Evolutionary conservation across 768 basidiomycete species (phyloP), one percentile per base, ranked within the genome.

Genomic region (Mycena polygramma): DNA sequence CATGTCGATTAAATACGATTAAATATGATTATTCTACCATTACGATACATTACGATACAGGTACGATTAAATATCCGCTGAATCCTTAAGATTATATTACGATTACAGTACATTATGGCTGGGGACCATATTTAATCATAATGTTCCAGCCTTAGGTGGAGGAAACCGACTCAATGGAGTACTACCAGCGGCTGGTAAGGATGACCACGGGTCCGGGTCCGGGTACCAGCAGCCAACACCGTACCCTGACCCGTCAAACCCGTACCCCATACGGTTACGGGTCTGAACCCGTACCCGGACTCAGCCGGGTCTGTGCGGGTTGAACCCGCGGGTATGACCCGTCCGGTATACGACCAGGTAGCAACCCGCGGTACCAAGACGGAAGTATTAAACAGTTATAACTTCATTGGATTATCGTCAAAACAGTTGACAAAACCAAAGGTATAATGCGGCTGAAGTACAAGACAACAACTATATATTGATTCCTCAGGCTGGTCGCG

Each of bases 261-360:
- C n/a, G 51, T 52, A 52, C 51, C 51, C 51, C 51, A 52, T 26
- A 10, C 51, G 51, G 24, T 22, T 26, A 9, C 24, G 51, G 51
- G 24, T 52, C 11, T 52, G 30, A 52, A 52, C 51, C 51, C 51
- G 24, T 52, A 52, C 24, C 51, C 14, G 51, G 4, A 52, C 24
- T 52, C 24, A 52, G 51, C 51, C 51, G 51, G 51, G 51, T 52
- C 51, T 52, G 22, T 52, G 51, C 51, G 51, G 51, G 51, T 52
- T 26, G 51, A 26, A 52, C 51, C 51, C 51, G 51, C 51, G 13
- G 51, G 51, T 52, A 52, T 52, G 30, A 52, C 22, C 51, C 51
- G 51, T 26, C 11, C 24, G 24, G 51, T 52, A 52, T 52, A 24
- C 24, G 51, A 52, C 51, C 51, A n/a, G 51, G 51, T 52, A 52